Conservation (phyloP, 1,284 basidiomycete genomes). For the Austroboletus rostrupii region DNA sequence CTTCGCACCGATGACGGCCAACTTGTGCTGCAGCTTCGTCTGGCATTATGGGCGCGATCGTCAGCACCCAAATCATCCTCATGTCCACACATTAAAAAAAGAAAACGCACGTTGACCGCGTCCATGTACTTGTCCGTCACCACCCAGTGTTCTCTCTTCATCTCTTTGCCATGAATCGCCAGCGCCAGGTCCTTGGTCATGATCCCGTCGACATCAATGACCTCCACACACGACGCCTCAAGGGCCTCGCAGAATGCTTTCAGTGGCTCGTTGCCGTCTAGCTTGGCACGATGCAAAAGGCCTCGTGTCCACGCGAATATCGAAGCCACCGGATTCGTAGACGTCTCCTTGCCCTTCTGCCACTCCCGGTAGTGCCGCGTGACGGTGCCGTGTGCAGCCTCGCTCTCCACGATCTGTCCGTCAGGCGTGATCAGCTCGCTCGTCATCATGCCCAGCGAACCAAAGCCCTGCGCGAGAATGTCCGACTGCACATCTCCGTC, state of each 20-base stretch:
- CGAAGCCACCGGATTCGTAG: slow-evolving; percentile 96
- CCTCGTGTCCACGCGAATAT: slow-evolving; percentile 99
- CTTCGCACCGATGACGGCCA: slow-evolving; percentile 28
- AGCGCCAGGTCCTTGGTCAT: slow-evolving; percentile 98
- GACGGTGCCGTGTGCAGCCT: slow-evolving; percentile 94
- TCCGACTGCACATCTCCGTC: slow-evolving; percentile 93
- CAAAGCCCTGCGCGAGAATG: slow-evolving; percentile 93
- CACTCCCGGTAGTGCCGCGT: slow-evolving; percentile 97
- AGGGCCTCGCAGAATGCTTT: slow-evolving; percentile 76
- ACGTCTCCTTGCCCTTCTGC: slow-evolving; percentile 94
- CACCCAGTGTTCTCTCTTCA: slow-evolving; percentile 93
- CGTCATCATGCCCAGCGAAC: slow-evolving; percentile 96
- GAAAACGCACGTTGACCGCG: slow-evolving; percentile 67
- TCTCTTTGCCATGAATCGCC: slow-evolving; percentile 88
- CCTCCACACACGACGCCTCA: slow-evolving; percentile 87
- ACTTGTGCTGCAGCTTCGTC: slow-evolving; percentile 57
- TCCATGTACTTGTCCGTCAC: slow-evolving; percentile 90
- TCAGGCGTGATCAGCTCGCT: slow-evolving; percentile 95
- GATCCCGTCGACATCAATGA: slow-evolving; percentile 84
- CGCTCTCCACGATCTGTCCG: slow-evolving; percentile 86
- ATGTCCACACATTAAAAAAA: slow-evolving; percentile 5
- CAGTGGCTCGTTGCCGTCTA: slow-evolving; percentile 82
- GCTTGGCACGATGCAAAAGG: slow-evolving; percentile 87
- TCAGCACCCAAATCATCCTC: slow-evolving; percentile 13
- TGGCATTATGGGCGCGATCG: slow-evolving; percentile 20